Conservation (phyloP, 2,329 filamentous ascomycete species). For the Diaporthe australafricana region DNA sequence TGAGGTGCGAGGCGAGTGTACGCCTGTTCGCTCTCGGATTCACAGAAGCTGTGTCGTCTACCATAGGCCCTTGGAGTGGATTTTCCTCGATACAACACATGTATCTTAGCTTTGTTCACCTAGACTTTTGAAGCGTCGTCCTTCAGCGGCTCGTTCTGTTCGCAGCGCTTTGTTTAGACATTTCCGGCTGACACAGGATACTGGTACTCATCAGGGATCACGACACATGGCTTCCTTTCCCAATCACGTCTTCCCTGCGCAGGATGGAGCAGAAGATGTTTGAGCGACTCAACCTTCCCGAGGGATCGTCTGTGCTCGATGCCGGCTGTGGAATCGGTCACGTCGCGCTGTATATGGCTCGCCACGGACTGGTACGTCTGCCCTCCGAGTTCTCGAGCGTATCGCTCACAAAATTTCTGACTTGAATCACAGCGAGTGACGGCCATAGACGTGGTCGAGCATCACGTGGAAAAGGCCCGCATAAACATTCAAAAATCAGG, state of each 20-base stretch:
- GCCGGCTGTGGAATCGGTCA: slow-evolving; percentile 63
- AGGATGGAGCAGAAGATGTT: slow-evolving; percentile 63
- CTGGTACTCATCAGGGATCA: slow-evolving; percentile 40
- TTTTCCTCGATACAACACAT: too few relatives aligned
- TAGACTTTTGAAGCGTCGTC: too few relatives aligned
- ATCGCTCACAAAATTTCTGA: not conserved
- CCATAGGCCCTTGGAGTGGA: too few relatives aligned
- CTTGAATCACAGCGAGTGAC: slow-evolving; percentile 44
- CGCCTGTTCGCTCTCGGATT: too few relatives aligned
- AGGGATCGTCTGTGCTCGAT: slow-evolving; percentile 60
- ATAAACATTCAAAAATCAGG: slow-evolving; percentile 51
- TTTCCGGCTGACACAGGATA: too few relatives aligned
- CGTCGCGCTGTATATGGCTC: slow-evolving; percentile 61
- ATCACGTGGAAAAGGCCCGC: slow-evolving; percentile 57
- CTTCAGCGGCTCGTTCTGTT: too few relatives aligned
- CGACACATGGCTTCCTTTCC: slow-evolving; percentile 61
- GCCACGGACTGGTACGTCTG: slow-evolving; percentile 47
- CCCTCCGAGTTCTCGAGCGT: not conserved
- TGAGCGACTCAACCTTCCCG: slow-evolving; percentile 49
- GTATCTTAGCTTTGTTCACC: too few relatives aligned
- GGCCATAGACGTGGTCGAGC: slow-evolving; percentile 61
- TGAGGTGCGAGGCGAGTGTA: not conserved
- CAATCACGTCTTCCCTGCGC: slow-evolving; percentile 54
- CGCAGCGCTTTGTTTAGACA: too few relatives aligned
- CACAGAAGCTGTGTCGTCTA: too few relatives aligned